Evolutionary conservation across 257 asterid species (phyloP).

Genomic region (Nicotiana benthamiana): DNA sequence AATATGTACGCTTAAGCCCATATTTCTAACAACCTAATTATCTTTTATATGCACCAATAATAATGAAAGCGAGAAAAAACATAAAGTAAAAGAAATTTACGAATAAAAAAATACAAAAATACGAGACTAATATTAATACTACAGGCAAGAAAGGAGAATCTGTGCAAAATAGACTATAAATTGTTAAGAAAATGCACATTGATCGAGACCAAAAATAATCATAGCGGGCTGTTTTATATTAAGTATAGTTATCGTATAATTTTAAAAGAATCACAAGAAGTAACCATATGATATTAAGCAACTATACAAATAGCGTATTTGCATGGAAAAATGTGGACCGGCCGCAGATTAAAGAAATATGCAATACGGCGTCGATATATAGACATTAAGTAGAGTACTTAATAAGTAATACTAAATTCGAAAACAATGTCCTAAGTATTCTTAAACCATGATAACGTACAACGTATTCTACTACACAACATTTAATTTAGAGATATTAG

Average conservation of each 20-base stretch:
- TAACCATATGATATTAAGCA: neutral
- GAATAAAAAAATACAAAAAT: too few species aligned
- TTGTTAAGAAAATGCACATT: neutral
- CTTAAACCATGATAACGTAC: neutral
- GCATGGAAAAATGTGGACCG: neutral
- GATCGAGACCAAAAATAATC: neutral
- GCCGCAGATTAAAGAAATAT: neutral
- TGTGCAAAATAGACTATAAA: neutral
- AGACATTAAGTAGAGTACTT: too few species aligned
- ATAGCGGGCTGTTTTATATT: neutral
- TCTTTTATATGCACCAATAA: too few species aligned
- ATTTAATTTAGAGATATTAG: too few species aligned
- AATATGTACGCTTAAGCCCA: too few species aligned
- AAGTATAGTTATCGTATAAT: neutral
- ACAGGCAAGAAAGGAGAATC: fast-evolving
- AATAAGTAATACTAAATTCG: neutral
- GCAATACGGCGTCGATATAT: neutral
- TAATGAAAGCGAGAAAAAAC: too few species aligned
- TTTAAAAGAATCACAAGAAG: neutral
- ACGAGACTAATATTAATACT: too few species aligned
- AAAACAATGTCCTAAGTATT: neutral
- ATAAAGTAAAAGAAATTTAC: too few species aligned
- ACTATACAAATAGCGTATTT: neutral
- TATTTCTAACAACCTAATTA: too few species aligned
- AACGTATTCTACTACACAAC: neutral